phyloP scores from a whole-genome alignment of 108 stramenopile genomes.

The Nannochloropsis granulata region DNA sequence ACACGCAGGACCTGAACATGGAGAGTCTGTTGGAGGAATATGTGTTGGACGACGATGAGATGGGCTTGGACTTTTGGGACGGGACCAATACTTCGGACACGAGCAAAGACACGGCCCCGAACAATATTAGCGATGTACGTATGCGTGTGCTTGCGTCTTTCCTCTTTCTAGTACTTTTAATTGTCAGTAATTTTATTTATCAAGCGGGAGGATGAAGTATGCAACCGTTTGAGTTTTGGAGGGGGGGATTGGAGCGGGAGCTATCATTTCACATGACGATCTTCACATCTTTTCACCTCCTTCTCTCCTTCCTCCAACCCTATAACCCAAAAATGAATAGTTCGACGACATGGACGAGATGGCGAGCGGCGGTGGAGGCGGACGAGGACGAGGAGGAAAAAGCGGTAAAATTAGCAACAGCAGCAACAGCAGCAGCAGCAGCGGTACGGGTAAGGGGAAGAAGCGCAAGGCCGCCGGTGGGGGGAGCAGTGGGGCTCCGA shows the following conservation, averaged over 20 bases:
- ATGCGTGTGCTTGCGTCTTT: background rate
- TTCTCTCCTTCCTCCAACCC: background rate
- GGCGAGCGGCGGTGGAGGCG: background rate
- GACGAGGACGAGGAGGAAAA: background rate
- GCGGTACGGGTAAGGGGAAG: background rate
- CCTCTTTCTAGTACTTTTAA: too few species aligned
- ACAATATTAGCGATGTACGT: background rate
- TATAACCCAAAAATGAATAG: background rate
- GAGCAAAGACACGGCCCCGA: background rate
- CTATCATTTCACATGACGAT: background rate
- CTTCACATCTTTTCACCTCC: background rate
- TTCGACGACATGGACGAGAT: background rate
- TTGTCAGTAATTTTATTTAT: background rate
- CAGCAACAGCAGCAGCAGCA: background rate
- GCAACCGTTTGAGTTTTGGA: background rate
- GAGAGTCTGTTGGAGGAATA: background rate
- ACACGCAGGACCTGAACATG: background rate
- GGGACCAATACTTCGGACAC: background rate
- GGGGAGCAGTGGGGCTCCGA: background rate
- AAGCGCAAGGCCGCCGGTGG: background rate
- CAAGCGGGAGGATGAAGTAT: background rate
- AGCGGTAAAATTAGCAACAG: background rate
- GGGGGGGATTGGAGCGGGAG: background rate
- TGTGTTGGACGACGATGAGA: background rate
- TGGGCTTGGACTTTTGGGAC: background rate